Base-by-base conservation (phyloP, 108 stramenopile species). In the Nitzschia inconspicua region DNA sequence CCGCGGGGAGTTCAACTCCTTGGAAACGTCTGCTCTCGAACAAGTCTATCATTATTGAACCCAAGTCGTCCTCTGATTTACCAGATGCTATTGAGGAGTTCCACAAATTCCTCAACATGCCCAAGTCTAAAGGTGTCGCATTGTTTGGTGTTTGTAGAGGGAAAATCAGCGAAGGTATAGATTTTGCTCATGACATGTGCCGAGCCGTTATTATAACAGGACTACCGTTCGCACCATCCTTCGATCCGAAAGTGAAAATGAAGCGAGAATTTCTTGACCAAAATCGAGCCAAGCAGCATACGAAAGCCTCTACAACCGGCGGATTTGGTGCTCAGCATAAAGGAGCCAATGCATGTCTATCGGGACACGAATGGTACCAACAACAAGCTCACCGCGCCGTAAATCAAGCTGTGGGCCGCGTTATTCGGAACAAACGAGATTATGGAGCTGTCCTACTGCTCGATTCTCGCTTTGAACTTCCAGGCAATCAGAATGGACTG, bases 401-500 rank as follows among this genome's bases (percentile, higher is more conserved):
- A 20, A 99, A 99, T 64, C 99, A 99, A 67, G 98, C 97, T 8
- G 70, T 99, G 28, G 99, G 99, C 0, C 77, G 99, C 18, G 97
- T 97, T 0, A 95, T 99, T 66, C 96, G 99, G n/a, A 98, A 98
- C 75, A 68, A 78, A 19, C 55, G 62, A n/a, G 99, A 99, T 64
- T 99, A 85, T 57, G 99, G 98, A 24, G 91, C 94, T 27, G 89
- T 99, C 1, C 67, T 99, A 7, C 70, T 99, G 39, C 76, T 95
- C 18, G 99, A 99, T 65, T 78, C 84, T 56, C 84, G 99, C 10
- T 99, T 94, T 75, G 73, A 79, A 27, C 80, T 88, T 37, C 44
- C 63, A n/a, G 63, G 78, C 23, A 94, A 89, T 56, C 66, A 70
- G 55, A 52, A 80, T 25, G 88, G 88, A 2, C 52, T 94, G 26